Base-by-base conservation (phyloP, 83 land plant species). In the Picea mariana region DNA sequence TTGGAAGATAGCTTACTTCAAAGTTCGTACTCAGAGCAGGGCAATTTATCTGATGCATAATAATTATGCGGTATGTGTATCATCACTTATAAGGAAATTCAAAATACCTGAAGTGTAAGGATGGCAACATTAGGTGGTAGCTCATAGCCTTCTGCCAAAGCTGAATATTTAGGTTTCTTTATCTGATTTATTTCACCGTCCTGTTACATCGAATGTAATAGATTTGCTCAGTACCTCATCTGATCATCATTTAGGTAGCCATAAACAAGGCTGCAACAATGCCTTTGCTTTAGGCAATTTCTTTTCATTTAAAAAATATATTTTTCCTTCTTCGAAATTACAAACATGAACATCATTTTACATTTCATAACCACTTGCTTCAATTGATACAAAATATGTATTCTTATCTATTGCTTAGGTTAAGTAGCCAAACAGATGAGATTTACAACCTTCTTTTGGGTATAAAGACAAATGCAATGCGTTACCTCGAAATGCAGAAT, bases 111-210 rank as follows among this genome's bases (percentile, higher is more conserved):
- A 15, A 89, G 89, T n/a, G 90, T 89, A 31, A 89, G 72, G 16
- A 89, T 65, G 18, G 89, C 90, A 87, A 87, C 86, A 86, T 89
- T 89, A 68, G 83, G 89, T 64, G 90, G 90, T 68, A 89, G 81
- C 77, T 87, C 82, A 75, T 82, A 89, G 65, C 89, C 89, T 80
- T 66, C 24, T 62, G 79, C 73, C 62, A 87, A 23, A 49, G 84
- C 79, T 15, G 90, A 87, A 80, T 81, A 86, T 21, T 75, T 40
- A 59, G 76, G 81, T 80, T 63, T 73, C 26, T 66, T 85, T 49
- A 82, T 34, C 63, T 79, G 77, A 58, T 31, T 80, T 61, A 67
- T 67, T 60, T 83, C 80, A 58, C 76, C 83, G 49, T 83, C 88
- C 88, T 86, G 86, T 17, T 15, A 26, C 31, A 21, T 73, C 12